Conservation (phyloP, 179 eudicot genomes). For the Sideroxylon spinosum region DNA sequence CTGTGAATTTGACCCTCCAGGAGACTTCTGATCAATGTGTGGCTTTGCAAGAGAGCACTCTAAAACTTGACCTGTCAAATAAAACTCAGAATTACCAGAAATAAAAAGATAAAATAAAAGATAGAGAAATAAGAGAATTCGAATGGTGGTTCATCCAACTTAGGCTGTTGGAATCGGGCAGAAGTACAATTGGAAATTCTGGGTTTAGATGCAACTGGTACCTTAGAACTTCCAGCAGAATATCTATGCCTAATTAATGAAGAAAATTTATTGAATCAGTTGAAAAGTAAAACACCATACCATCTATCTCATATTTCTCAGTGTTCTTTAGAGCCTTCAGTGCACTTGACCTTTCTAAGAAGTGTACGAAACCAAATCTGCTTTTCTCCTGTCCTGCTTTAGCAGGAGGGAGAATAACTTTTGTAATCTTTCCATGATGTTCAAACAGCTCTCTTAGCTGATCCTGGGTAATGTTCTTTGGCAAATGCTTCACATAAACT, state of each 20-base stretch:
- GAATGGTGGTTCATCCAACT: no score
- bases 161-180: no score
- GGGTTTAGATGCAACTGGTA: background rate
- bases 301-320: constrained; percentile 83
- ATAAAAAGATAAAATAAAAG: no score
- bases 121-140: background rate
- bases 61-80: constrained; percentile 58
- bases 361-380: constrained; percentile 82
- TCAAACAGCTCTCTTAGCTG: constrained; percentile 61
- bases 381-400: constrained; percentile 85
- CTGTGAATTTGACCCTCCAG: constrained; percentile 56
- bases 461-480: constrained; percentile 65
- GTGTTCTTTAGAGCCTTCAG: constrained; percentile 73
- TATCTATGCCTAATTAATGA: background rate
- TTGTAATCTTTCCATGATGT: constrained; percentile 73
- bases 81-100: no score
- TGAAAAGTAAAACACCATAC: constrained; percentile 30
- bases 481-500: constrained; percentile 79
- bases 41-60: constrained; percentile 97
- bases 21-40: constrained; percentile 72
- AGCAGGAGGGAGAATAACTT: constrained; percentile 85
- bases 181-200: no score
- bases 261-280: background rate
- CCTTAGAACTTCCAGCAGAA: background rate
- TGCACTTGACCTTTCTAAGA: constrained; percentile 72